phyloP scores from a whole-genome alignment of 2,329 filamentous ascomycete genomes.

The Fusarium sp. region DNA sequence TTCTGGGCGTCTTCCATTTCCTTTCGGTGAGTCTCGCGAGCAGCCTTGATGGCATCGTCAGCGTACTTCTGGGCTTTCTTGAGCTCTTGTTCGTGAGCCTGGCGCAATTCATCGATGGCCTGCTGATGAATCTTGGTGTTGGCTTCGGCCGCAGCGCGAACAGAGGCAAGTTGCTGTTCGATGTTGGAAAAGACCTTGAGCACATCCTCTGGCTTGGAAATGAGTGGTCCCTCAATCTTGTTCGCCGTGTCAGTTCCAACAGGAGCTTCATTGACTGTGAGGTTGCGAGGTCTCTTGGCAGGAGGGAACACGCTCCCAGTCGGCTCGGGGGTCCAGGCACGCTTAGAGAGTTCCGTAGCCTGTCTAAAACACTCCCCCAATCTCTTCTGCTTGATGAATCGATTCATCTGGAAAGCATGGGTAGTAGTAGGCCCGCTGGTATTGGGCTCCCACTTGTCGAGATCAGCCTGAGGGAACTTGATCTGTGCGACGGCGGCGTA shows the following conservation, averaged over 20 bases:
- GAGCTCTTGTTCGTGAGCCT: background rate
- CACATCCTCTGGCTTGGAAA: background rate
- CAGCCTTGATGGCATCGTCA: background rate
- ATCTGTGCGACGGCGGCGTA: conserved; percentile 6
- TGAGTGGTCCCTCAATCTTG: background rate
- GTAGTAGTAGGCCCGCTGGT: background rate
- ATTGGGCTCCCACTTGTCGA: conserved; percentile 13
- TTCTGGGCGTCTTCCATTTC: background rate
- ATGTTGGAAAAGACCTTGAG: background rate
- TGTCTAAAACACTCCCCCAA: background rate
- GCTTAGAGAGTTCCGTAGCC: background rate
- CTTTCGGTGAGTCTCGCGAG: background rate
- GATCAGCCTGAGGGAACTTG: conserved; percentile 1
- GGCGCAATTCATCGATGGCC: background rate
- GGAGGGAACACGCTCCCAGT: background rate
- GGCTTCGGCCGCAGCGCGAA: conserved; percentile 3
- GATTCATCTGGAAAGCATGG: background rate
- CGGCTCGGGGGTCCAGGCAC: background rate
- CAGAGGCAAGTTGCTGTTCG: background rate
- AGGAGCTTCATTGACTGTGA: background rate
- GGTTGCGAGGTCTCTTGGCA: background rate
- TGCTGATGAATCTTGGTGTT: background rate
- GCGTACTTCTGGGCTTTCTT: background rate
- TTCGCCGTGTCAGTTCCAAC: background rate
- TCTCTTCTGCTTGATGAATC: background rate